Base-by-base conservation (phyloP, 1,139 yeast species). In the Geotrichum restrictum region DNA sequence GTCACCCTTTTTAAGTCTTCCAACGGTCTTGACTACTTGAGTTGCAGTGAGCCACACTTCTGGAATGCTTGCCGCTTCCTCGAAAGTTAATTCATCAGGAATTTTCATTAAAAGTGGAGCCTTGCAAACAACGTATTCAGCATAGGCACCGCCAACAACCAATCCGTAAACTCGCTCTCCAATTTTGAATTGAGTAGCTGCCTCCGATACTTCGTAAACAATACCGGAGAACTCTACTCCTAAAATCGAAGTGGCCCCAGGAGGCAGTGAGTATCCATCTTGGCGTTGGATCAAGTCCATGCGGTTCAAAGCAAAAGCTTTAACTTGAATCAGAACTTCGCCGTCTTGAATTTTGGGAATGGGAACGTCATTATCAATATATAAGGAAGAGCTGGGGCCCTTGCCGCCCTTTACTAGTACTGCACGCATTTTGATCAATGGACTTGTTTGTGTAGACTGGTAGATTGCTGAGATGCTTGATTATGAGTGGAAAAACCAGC, bases 41-140 rank as follows among this genome's bases (percentile, higher is more conserved):
- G 63, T 51, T 0, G 74, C 74, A 1, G 72, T 65, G 46, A 68
- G 60, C 74, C 75, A 71, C 19, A 60, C 68, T 47, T 67, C 71
- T 3, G 72, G 72, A 4, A 70, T 53, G 1, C 67, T 62, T 2
- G 73, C 71, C 1, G 70, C 71, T n/a, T 57, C 59, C 3, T 55
- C 56, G 46, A 59, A 56, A 13, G 62, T 44, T 46, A 69, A 21
- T 2, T 54, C 59, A 1, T 49, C 54, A 2, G 72, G 70, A 19
- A 62, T 51, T 13, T 59, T 59, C 22, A 63, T 52, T 41, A 70
- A 54, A n/a, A 65, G 62, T 22, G 52, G 50, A 7, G 60, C 52
- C 19, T 64, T 58, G 48, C 69, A 66, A 3, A 59, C 63, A 11
- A 70, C 65, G 48, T 61, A 64, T 57, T 70, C 70, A 8, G 74